phyloP scores from a whole-genome alignment of 192 early-diverging fungal genomes.

The Coemansia sp. region DNA sequence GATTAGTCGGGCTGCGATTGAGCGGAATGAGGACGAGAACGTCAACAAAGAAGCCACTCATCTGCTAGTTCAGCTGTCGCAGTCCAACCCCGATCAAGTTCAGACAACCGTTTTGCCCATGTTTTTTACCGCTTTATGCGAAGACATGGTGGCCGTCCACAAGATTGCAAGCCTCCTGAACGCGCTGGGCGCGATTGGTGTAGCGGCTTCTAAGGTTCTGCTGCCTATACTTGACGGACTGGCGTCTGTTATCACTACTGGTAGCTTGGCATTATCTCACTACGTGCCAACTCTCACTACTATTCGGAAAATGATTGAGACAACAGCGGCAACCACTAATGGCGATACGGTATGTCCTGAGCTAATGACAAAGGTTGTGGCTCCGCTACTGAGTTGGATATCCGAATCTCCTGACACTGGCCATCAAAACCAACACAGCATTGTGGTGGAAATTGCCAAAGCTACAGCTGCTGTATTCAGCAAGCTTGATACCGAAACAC shows the following conservation, averaged over 20 bases:
- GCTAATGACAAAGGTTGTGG: slow-evolving; percentile 15
- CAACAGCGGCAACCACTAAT: slow-evolving; percentile 6
- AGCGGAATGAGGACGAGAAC: slow-evolving; percentile 51
- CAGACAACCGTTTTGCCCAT: slow-evolving; percentile 31
- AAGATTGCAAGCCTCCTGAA: slow-evolving; percentile 45
- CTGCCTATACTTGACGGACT: slow-evolving; percentile 27
- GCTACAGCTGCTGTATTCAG: slow-evolving; percentile 24
- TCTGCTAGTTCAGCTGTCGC: slow-evolving; percentile 46
- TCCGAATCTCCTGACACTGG: neutral
- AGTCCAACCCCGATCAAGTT: slow-evolving; percentile 35
- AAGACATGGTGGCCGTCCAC: slow-evolving; percentile 21
- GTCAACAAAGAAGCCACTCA: slow-evolving; percentile 54
- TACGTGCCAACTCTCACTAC: slow-evolving; percentile 22
- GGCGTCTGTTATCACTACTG: slow-evolving; percentile 12
- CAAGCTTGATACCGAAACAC: slow-evolving; percentile 21
- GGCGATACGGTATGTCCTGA: slow-evolving; percentile 2
- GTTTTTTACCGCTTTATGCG: slow-evolving; percentile 45
- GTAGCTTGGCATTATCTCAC: slow-evolving; percentile 19
- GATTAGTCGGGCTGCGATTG: slow-evolving; percentile 37
- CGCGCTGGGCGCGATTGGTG: slow-evolving; percentile 44
- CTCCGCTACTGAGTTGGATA: slow-evolving; percentile 32
- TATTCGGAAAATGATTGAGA: slow-evolving; percentile 45
- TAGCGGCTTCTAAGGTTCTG: slow-evolving; percentile 25
- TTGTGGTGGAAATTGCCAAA: slow-evolving; percentile 37
- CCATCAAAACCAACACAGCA: neutral